Evolutionary conservation across 2,329 filamentous ascomycete species (phyloP).

Genomic region (Chrysoporthe austroafricana): DNA sequence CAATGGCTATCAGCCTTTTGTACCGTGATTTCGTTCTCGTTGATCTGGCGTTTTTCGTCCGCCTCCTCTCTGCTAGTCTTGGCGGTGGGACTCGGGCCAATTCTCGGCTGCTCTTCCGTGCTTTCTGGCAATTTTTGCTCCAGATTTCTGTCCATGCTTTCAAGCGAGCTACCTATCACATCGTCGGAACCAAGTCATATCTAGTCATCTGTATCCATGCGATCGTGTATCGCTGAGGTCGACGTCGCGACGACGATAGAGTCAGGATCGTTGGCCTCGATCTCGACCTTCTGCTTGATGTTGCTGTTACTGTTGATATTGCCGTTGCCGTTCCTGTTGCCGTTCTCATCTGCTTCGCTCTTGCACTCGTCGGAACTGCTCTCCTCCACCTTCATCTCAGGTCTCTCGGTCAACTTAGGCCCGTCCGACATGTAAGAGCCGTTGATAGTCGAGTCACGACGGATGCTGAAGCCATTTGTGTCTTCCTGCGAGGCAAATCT

Average conservation of each 20-base stretch:
- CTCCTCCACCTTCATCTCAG: slow-evolving; percentile 14
- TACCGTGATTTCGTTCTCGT: not conserved
- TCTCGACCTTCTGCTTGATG: slow-evolving; percentile 16
- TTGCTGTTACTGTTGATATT: not conserved
- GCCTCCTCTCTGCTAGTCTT: no score
- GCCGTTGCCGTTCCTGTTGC: no score
- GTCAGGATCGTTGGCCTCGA: slow-evolving; percentile 36
- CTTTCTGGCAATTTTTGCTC: not conserved
- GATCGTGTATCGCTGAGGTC: slow-evolving; percentile 35
- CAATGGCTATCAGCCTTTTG: not conserved
- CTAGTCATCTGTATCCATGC: slow-evolving; percentile 41
- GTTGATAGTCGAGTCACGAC: slow-evolving; percentile 31
- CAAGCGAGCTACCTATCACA: not conserved
- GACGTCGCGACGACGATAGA: slow-evolving; percentile 41
- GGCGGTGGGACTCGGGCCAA: no score
- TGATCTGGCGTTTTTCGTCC: not conserved
- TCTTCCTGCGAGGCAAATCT: slow-evolving; percentile 52
- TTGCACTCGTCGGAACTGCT: slow-evolving; percentile 34
- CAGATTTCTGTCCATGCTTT: not conserved
- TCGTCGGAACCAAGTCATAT: not conserved
- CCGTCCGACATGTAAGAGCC: slow-evolving; percentile 26
- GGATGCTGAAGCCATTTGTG: slow-evolving; percentile 30
- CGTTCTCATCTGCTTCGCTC: slow-evolving; percentile 12
- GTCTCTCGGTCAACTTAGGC: slow-evolving; percentile 17
- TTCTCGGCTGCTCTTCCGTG: no score